These are phyloP conservation scores for Alternaria burnsii DNA, from an alignment of 2,329 filamentous ascomycete genomes.

Conservation along the genomic window DNA sequence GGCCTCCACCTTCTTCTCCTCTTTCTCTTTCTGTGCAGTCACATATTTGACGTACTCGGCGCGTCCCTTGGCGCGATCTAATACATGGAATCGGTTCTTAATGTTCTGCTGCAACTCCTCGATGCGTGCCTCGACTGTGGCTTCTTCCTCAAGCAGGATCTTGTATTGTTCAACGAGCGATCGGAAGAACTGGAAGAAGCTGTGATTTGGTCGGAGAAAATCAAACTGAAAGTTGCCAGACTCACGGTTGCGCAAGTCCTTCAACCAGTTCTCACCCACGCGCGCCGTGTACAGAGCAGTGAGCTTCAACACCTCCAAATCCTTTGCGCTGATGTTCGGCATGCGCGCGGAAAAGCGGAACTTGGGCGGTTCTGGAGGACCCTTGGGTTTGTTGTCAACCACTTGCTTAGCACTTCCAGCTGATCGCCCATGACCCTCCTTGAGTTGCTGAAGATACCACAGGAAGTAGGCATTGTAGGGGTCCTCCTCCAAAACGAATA, in stretches of 20 bases:
- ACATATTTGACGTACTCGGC: slow-evolving; percentile 88
- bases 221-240: slow-evolving; percentile 93
- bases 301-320: slow-evolving; percentile 76
- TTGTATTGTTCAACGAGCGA: slow-evolving; percentile 93
- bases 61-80: slow-evolving; percentile 82
- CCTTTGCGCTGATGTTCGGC: slow-evolving; percentile 95
- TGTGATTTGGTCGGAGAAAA: slow-evolving; percentile 94
- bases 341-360: slow-evolving; percentile 96
- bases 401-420: slow-evolving; percentile 22
- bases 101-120: slow-evolving; percentile 77
- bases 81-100: slow-evolving; percentile 79
- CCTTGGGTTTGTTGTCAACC: slow-evolving; percentile 73
- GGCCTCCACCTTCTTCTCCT: slow-evolving; percentile 85
- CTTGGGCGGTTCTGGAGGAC: slow-evolving; percentile 83
- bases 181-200: slow-evolving; percentile 94
- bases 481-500: slow-evolving; percentile 81
- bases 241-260: slow-evolving; percentile 86
- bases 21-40: slow-evolving; percentile 84
- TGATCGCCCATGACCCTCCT: slow-evolving; percentile 76
- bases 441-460: slow-evolving; percentile 90
- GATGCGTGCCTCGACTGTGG: slow-evolving; percentile 75
- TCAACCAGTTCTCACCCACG: slow-evolving; percentile 92
- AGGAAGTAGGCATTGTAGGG: slow-evolving; percentile 87
- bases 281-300: slow-evolving; percentile 93
- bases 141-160: slow-evolving; percentile 76